These are phyloP conservation scores for Coemansia sp. DNA, from an alignment of 192 early-diverging fungal genomes.

Conservation along the genomic window DNA sequence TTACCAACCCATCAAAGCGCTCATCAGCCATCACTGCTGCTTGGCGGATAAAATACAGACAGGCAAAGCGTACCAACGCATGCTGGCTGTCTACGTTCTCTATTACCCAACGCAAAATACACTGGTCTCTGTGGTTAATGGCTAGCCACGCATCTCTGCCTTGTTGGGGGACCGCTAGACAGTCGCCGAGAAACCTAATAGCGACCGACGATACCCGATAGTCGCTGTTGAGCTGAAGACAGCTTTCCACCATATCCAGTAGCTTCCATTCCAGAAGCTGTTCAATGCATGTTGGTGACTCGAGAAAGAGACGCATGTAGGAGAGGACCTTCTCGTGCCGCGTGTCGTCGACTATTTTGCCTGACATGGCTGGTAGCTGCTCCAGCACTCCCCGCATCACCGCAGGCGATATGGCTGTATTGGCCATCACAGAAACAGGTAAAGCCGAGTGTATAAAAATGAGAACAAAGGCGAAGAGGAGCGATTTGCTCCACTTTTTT, in stretches of 20 bases:
- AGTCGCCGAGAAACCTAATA: conserved; percentile 42
- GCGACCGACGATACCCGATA: conserved; percentile 43
- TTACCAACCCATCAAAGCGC: neutral
- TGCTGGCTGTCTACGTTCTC: conserved; percentile 39
- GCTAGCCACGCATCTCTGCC: conserved; percentile 1
- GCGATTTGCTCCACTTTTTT: neutral
- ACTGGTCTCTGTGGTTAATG: neutral
- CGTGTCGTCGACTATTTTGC: conserved; percentile 74
- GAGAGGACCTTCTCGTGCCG: conserved; percentile 77
- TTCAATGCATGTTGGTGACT: neutral
- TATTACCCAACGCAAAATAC: conserved; percentile 20
- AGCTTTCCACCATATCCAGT: neutral
- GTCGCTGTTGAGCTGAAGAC: conserved; percentile 32
- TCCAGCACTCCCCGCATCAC: conserved; percentile 57
- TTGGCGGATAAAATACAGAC: conserved; percentile 36
- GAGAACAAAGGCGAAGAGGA: neutral
- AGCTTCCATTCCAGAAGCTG: conserved; percentile 30
- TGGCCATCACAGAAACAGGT: conserved; percentile 18
- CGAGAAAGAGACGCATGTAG: conserved; percentile 56
- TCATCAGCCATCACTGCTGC: conserved; percentile 11
- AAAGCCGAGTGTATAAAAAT: neutral
- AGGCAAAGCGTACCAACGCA: conserved; percentile 39
- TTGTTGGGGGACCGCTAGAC: neutral
- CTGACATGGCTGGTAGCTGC: conserved; percentile 68
- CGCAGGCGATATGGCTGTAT: conserved; percentile 39